Conservation (phyloP, 257 asterid genomes). For the Capsicum chinense region DNA sequence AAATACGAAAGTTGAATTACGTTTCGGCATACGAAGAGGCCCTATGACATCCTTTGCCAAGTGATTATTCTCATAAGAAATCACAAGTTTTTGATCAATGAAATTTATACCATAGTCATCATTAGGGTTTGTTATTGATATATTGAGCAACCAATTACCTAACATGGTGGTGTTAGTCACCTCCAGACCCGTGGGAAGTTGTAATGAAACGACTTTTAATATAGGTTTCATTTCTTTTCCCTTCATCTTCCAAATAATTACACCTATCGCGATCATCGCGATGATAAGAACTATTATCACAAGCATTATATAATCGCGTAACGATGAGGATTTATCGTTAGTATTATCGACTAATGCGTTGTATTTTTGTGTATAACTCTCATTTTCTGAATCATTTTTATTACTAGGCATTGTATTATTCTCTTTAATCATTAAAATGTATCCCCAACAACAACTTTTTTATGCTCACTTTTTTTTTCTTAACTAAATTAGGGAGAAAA, state of each 20-base stretch:
- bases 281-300: background rate
- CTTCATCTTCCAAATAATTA: background rate
- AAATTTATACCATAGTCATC: background rate
- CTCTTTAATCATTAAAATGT: background rate
- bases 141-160: background rate
- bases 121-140: background rate
- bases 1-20: background rate
- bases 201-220: background rate
- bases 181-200: background rate
- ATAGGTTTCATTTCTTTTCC: background rate
- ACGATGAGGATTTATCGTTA: background rate
- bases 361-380: background rate
- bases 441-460: background rate
- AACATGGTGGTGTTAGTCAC: background rate
- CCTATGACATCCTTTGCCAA: background rate
- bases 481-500: background rate
- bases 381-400: background rate
- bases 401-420: background rate
- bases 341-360: background rate
- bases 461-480: background rate
- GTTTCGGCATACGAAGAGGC: background rate
- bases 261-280: background rate
- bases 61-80: background rate
- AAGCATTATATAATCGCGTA: background rate
- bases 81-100: background rate